Conservation (phyloP, 495 filamentous ascomycete genomes). For the Entonaema liquescens region DNA sequence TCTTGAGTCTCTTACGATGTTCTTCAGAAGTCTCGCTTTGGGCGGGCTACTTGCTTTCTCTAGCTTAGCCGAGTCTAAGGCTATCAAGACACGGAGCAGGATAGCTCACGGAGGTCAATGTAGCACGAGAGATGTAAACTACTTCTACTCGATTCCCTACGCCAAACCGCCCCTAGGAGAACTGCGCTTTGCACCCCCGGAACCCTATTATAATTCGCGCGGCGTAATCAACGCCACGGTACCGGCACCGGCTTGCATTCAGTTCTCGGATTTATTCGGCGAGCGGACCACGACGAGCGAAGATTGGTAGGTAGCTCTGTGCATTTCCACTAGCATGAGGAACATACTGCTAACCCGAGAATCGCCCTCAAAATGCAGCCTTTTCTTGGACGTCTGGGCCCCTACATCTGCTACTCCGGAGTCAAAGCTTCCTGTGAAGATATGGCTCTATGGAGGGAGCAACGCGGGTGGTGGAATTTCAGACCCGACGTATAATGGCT, state of each 20-base stretch:
- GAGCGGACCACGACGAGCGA: background rate
- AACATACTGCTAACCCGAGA: background rate
- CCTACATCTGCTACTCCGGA: constrained; percentile 43
- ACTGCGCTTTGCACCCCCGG: constrained; percentile 38
- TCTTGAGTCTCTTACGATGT: background rate
- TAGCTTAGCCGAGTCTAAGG: background rate
- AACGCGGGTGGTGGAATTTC: constrained; percentile 43
- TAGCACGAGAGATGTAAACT: constrained; percentile 26
- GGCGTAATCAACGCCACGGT: background rate
- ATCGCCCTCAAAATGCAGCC: constrained; percentile 1
- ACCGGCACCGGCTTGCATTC: background rate
- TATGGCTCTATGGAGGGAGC: constrained; percentile 54
- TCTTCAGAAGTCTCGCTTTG: background rate
- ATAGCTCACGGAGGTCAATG: constrained; percentile 28
- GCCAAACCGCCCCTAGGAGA: constrained; percentile 44
- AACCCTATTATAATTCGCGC: background rate
- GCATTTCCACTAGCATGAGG: background rate
- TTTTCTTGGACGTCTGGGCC: constrained; percentile 44
- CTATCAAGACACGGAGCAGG: constrained; percentile 19
- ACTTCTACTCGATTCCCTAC: constrained; percentile 43
- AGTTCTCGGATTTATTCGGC: background rate
- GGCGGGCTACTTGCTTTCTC: background rate
- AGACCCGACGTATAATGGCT: constrained; percentile 53
- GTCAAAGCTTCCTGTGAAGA: constrained; percentile 53
- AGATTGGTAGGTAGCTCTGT: background rate